Conservation (phyloP, 1,139 yeast genomes). For the Wickerhamomyces sp. region DNA sequence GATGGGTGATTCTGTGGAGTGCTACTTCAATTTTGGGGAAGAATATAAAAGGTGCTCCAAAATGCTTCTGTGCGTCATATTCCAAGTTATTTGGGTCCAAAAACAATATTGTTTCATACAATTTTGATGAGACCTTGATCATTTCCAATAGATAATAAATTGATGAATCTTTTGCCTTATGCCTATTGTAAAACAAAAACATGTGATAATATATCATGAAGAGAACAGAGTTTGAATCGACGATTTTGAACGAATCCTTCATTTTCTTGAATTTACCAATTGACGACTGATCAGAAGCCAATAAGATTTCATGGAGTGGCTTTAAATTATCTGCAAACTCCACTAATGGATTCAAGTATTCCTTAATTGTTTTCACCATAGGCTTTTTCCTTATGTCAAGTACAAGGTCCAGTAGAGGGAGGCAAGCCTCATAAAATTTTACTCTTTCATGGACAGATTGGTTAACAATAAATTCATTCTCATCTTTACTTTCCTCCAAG, state of each 20-base stretch:
- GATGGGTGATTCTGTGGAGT: constrained; percentile 16
- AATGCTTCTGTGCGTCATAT: constrained; percentile 15
- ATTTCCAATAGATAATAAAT: constrained; percentile 10
- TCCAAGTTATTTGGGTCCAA: constrained; percentile 11
- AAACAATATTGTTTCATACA: constrained; percentile 13
- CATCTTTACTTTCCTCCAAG: constrained; percentile 18
- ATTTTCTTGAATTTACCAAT: constrained; percentile 14
- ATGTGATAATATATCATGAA: constrained; percentile 21
- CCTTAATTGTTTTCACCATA: constrained; percentile 10
- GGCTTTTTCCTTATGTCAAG: constrained; percentile 18
- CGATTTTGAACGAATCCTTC: constrained; percentile 4
- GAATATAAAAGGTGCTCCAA: constrained; percentile 14
- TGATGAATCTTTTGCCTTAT: constrained; percentile 10
- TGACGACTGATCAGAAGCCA: constrained; percentile 12
- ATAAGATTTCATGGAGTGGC: constrained; percentile 12
- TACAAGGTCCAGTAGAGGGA: constrained; percentile 16
- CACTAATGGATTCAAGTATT: constrained; percentile 12
- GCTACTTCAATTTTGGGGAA: constrained; percentile 20
- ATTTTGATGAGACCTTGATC: constrained; percentile 3
- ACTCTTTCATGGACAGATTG: constrained; percentile 12
- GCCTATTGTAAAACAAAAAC: constrained; percentile 15
- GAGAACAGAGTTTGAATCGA: constrained; percentile 14
- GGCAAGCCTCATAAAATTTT: constrained; percentile 11
- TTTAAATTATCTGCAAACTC: constrained; percentile 4
- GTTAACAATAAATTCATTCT: constrained; percentile 16